A percentile compares a stretch with the other conserved stretches of the same genome.
These are phyloP conservation scores for Xylariaceae sp. DNA, from an alignment of 2,329 filamentous ascomycete species.

Conservation along the genomic window DNA sequence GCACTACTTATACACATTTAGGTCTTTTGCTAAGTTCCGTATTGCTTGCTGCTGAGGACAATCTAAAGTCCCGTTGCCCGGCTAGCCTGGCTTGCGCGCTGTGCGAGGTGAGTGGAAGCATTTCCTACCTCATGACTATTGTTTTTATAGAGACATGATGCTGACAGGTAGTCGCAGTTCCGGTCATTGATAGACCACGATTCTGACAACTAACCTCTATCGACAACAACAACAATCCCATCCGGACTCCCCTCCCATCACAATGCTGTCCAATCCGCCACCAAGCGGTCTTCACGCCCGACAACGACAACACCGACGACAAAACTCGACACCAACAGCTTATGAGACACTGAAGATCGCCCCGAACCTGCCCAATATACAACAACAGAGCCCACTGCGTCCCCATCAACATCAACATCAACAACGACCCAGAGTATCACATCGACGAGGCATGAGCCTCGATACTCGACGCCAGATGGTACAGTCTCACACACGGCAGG, in stretches of 20 bases:
- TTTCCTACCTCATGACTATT: not conserved
- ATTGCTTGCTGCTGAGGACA: slow-evolving; percentile 45
- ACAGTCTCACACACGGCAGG: slow-evolving; percentile 50
- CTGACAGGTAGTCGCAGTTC: slow-evolving; percentile 46
- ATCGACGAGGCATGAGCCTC: slow-evolving; percentile 85
- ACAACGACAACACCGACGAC: slow-evolving; percentile 80
- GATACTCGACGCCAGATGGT: slow-evolving; percentile 70
- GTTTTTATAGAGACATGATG: not conserved
- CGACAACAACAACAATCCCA: slow-evolving; percentile 53
- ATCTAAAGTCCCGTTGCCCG: slow-evolving; percentile 42
- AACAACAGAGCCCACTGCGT: slow-evolving; percentile 46
- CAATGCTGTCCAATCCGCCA: slow-evolving; percentile 81
- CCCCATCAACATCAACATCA: slow-evolving; percentile 38
- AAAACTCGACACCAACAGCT: slow-evolving; percentile 82
- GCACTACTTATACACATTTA: slow-evolving; percentile 40
- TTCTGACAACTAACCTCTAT: slow-evolving; percentile 49
- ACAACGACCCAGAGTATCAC: slow-evolving; percentile 53
- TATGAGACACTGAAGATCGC: slow-evolving; percentile 77
- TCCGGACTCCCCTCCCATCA: slow-evolving; percentile 75
- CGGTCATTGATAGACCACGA: slow-evolving; percentile 48
- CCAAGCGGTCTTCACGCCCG: slow-evolving; percentile 73
- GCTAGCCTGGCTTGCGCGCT: slow-evolving; percentile 48
- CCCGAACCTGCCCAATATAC: slow-evolving; percentile 65
- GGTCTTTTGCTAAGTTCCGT: slow-evolving; percentile 45
- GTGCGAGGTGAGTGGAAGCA: slow-evolving; percentile 44